Percentiles rank a stretch among this genome's conserved stretches.
These are phyloP conservation scores for Monilinia laxa DNA, from an alignment of 2,329 filamentous ascomycete genomes.

Conservation along the genomic window DNA sequence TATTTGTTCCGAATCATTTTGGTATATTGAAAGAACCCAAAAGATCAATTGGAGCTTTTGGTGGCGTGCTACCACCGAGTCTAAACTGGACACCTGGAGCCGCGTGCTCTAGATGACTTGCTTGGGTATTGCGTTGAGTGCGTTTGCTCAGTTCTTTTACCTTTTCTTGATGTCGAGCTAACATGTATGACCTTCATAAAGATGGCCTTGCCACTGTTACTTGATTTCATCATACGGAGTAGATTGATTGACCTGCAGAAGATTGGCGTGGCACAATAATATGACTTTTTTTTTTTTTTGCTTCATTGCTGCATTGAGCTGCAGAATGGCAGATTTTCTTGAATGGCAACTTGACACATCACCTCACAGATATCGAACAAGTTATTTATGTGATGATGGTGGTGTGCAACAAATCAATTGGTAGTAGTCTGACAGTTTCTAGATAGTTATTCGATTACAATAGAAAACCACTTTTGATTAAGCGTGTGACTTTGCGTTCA, in stretches of 20 bases:
- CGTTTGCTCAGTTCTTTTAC: too few species aligned
- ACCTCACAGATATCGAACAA: neutral
- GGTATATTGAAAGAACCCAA: too few species aligned
- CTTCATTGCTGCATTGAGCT: neutral
- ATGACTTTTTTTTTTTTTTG: constrained; percentile 9
- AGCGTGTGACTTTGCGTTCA: constrained; percentile 9
- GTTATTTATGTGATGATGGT: neutral
- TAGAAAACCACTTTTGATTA: neutral
- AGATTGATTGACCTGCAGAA: neutral
- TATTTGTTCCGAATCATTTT: too few species aligned
- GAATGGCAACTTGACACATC: neutral
- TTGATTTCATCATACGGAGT: neutral
- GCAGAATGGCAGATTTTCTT: neutral
- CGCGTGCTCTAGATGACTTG: too few species aligned
- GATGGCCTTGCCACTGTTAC: neutral
- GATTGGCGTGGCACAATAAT: neutral
- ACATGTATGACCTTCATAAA: neutral
- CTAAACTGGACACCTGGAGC: too few species aligned
- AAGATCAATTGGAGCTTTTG: too few species aligned
- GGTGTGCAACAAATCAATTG: neutral
- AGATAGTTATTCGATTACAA: too few species aligned
- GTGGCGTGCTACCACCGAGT: too few species aligned
- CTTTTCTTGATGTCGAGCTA: too few species aligned
- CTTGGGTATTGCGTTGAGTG: too few species aligned
- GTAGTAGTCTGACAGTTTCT: neutral